Evolutionary conservation across 768 basidiomycete genomes (phyloP).

Genomic region (Mycena crocata): DNA sequence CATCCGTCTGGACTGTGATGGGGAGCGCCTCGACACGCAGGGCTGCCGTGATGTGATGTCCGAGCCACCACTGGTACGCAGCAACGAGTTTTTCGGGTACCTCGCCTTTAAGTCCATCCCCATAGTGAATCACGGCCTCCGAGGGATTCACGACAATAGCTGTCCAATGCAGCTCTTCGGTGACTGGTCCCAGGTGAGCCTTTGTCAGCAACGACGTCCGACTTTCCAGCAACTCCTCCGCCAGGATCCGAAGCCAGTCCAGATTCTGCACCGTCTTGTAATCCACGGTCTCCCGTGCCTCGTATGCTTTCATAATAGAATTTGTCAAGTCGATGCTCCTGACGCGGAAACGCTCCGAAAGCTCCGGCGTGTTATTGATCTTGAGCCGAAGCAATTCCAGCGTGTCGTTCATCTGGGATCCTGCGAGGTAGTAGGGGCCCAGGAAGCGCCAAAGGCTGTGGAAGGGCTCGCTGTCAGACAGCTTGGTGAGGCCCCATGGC

Average conservation of each 20-base stretch:
- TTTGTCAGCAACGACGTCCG: background rate
- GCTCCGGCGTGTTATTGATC: background rate
- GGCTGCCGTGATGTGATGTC: background rate
- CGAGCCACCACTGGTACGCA: constrained; percentile 20
- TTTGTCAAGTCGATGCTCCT: background rate
- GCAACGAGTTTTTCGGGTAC: background rate
- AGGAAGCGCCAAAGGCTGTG: background rate
- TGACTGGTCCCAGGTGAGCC: constrained; percentile 3
- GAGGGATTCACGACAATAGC: constrained; percentile 6
- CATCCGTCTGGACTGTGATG: constrained; percentile 5
- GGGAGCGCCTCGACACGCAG: background rate
- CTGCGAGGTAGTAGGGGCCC: background rate
- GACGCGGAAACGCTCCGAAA: background rate
- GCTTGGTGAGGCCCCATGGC: background rate
- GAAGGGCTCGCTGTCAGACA: background rate
- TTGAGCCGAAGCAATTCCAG: constrained; percentile 3
- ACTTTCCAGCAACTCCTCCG: background rate
- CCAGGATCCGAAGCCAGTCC: background rate
- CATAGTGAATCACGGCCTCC: constrained; percentile 5
- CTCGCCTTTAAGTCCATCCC: background rate
- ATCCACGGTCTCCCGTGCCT: too few relatives aligned
- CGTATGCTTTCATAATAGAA: background rate
- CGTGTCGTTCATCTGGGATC: constrained; percentile 3
- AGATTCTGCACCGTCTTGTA: background rate
- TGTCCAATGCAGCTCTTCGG: constrained; percentile 17